These are phyloP conservation scores for Trypanosoma theileri DNA, from an alignment of 208 protist species.

Conservation along the genomic window DNA sequence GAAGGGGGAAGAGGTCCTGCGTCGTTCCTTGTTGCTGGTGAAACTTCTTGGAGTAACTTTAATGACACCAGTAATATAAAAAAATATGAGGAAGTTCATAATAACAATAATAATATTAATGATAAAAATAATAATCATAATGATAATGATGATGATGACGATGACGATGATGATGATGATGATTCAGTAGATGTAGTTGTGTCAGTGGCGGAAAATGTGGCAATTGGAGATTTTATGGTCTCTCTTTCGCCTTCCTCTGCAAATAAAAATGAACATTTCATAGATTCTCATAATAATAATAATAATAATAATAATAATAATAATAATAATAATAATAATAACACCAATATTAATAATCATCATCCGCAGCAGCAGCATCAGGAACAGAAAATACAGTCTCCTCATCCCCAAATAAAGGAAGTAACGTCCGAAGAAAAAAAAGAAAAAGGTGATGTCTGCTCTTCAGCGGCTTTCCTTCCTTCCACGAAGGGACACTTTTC, in stretches of 20 bases:
- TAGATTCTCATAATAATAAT: neutral
- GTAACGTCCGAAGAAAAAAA: slow-evolving; percentile 1
- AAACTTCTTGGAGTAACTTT: neutral
- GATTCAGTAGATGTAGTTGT: slow-evolving; percentile 24
- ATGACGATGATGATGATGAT: slow-evolving; percentile 2
- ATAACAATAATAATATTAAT: neutral
- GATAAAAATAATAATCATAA: neutral
- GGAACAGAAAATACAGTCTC: neutral
- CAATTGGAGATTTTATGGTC: slow-evolving; percentile 2
- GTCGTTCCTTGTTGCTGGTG: neutral
- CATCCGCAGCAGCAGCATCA: neutral
- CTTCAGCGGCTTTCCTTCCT: neutral
- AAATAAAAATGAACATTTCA: neutral
- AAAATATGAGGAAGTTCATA: no score
- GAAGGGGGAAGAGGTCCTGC: neutral
- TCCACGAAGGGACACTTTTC: slow-evolving; percentile 15
- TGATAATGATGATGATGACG: neutral
- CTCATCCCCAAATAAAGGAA: neutral
- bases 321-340: neutral
- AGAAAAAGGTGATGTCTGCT: neutral
- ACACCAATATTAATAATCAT: neutral
- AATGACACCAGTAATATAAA: neutral
- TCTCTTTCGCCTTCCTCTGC: neutral
- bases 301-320: neutral
- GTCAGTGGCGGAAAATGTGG: slow-evolving; percentile 1